phyloP scores from a whole-genome alignment of 2,329 filamentous ascomycete species.

The Microcyclosporella mali region DNA sequence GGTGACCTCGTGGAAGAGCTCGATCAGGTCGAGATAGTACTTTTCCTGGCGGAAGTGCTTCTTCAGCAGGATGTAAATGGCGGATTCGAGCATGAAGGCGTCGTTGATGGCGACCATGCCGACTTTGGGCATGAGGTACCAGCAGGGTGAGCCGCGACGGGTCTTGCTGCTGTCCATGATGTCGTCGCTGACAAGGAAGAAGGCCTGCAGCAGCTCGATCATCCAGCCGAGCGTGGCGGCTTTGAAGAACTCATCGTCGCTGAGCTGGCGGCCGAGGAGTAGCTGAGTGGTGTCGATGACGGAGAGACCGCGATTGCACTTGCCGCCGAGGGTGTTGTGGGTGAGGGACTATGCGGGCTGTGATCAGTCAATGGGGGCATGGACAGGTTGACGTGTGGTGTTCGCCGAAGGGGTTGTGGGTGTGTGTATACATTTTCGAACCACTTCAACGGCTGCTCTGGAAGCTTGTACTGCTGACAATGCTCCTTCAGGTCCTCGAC shows the following conservation, averaged over 20 bases:
- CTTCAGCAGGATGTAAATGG: slow-evolving; percentile 87
- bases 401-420: not conserved
- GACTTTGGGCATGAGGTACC: slow-evolving; percentile 85
- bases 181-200: slow-evolving; percentile 97
- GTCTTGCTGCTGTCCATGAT: slow-evolving; percentile 98
- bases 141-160: slow-evolving; percentile 88
- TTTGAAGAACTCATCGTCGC: slow-evolving; percentile 78
- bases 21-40: slow-evolving; percentile 81
- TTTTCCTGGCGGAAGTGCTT: slow-evolving; percentile 87
- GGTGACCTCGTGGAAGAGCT: slow-evolving; percentile 92
- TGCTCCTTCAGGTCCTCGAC: slow-evolving; percentile 74
- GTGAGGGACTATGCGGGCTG: slow-evolving; percentile 55
- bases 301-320: slow-evolving; percentile 98
- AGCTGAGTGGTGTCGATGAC: slow-evolving; percentile 85
- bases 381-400: no score
- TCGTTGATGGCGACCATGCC: slow-evolving; percentile 99
- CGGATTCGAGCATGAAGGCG: slow-evolving; percentile 85
- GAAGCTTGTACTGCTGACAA: slow-evolving; percentile 75
- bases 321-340: slow-evolving; percentile 84
- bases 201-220: slow-evolving; percentile 95
- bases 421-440: slow-evolving; percentile 65
- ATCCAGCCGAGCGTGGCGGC: slow-evolving; percentile 89
- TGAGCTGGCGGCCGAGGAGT: slow-evolving; percentile 66
- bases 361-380: slow-evolving; percentile 18
- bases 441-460: slow-evolving; percentile 75